These are phyloP conservation scores for Ambrosiella cleistominuta DNA, from an alignment of 2,329 filamentous ascomycete species.

Conservation along the genomic window DNA sequence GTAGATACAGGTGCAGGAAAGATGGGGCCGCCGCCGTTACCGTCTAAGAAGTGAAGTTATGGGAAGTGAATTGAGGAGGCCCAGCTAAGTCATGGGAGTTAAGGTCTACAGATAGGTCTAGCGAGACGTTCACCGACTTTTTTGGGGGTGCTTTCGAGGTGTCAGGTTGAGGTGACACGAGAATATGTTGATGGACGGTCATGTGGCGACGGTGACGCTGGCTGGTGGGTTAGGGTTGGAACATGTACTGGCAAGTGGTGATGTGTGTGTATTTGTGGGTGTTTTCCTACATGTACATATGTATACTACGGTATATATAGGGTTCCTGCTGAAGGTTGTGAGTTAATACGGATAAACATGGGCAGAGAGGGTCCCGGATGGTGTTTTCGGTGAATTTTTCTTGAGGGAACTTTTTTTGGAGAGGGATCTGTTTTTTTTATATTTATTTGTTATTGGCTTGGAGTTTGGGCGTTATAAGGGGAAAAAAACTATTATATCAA, in stretches of 20 bases:
- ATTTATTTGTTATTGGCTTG: too few relatives aligned
- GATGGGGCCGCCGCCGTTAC: constrained; percentile 23
- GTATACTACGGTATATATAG: too few relatives aligned
- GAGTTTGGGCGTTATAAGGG: too few relatives aligned
- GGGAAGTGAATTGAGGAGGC: background rate
- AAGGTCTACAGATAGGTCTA: background rate
- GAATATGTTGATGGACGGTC: too few relatives aligned
- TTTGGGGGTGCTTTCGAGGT: background rate
- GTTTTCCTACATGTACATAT: too few relatives aligned
- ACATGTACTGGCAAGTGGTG: background rate
- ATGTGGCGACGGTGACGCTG: too few relatives aligned
- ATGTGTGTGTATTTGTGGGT: too few relatives aligned
- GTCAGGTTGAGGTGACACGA: background rate
- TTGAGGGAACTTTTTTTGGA: background rate
- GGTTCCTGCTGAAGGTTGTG: too few relatives aligned
- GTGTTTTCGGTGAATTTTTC: background rate
- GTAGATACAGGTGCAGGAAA: constrained; percentile 45
- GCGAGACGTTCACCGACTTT: background rate
- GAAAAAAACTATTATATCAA: too few relatives aligned
- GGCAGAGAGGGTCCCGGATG: too few relatives aligned
- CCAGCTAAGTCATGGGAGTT: background rate
- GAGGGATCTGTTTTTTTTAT: too few relatives aligned
- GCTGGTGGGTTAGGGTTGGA: background rate
- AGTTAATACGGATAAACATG: too few relatives aligned
- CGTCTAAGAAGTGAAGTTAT: constrained; percentile 8